Percentiles rank a stretch among this genome's conserved stretches.
Evolutionary conservation across 257 asterid species (phyloP).

Genomic region (Nicotiana tabacum): DNA sequence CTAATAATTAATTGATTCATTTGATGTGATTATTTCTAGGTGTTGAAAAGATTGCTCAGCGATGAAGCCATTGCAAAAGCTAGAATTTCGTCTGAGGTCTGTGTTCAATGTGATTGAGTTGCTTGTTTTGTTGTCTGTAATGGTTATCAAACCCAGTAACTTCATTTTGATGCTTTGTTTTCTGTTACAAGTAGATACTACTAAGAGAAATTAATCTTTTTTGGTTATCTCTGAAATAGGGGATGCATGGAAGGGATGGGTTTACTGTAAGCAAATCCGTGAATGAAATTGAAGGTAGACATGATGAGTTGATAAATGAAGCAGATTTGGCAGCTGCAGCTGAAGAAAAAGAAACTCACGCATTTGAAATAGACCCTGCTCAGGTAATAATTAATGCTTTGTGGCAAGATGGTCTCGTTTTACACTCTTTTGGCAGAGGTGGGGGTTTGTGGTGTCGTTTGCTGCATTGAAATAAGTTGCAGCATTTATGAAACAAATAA

Average conservation of each 20-base stretch:
- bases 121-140: not conserved
- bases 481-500: not conserved
- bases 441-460: not conserved
- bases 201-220: not conserved
- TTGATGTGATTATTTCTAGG: slow-evolving; percentile 41
- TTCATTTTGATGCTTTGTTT: not conserved
- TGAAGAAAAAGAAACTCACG: slow-evolving; percentile 96
- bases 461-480: not conserved
- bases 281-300: slow-evolving; percentile 80
- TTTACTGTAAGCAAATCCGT: slow-evolving; percentile 77
- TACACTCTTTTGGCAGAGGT: not conserved
- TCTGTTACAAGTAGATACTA: not conserved
- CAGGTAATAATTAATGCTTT: slow-evolving; percentile 43
- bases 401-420: not conserved
- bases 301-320: slow-evolving; percentile 85
- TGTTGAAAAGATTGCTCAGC: slow-evolving; percentile 63
- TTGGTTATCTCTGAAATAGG: slow-evolving; percentile 29
- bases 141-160: not conserved
- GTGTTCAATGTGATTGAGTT: not conserved
- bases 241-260: slow-evolving; percentile 56
- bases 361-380: slow-evolving; percentile 87
- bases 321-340: slow-evolving; percentile 94
- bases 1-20: not conserved
- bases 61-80: slow-evolving; percentile 80
- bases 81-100: slow-evolving; percentile 63